phyloP scores from a whole-genome alignment of 306 rosid species.

The Cucurbita ficifolia region DNA sequence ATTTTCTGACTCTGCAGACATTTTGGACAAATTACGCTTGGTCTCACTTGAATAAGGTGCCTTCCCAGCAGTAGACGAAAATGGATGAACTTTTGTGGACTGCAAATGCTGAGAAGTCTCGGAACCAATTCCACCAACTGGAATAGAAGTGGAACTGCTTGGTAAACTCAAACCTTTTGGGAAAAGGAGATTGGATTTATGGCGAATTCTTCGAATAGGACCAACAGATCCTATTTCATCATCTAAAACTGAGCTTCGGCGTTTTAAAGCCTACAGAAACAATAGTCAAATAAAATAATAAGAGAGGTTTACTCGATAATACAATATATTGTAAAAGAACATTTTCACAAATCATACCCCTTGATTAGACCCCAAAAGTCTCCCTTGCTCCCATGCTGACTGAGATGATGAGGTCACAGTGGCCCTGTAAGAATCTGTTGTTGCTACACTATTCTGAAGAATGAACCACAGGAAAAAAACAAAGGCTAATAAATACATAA shows the following conservation, averaged over 20 bases:
- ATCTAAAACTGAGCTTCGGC: conserved; percentile 49
- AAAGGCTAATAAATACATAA: not conserved
- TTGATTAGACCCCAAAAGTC: conserved; percentile 30
- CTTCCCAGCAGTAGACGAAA: conserved; percentile 30
- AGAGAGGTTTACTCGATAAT: not conserved
- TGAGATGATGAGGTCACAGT: conserved; percentile 44
- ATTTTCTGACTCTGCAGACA: conserved; percentile 29
- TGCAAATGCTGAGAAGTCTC: conserved; percentile 21
- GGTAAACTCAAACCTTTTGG: conserved; percentile 42
- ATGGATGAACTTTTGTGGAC: conserved; percentile 12
- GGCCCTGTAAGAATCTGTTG: conserved; percentile 26
- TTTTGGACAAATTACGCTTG: conserved; percentile 16
- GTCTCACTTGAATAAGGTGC: conserved; percentile 21
- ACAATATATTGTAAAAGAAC: conserved; percentile 2
- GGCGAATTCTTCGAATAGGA: conserved; percentile 69
- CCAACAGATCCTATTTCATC: conserved; percentile 75
- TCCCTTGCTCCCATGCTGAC: conserved; percentile 31
- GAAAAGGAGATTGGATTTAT: conserved; percentile 50
- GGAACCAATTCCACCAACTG: conserved; percentile 20
- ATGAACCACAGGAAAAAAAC: not conserved
- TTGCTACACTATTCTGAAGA: conserved; percentile 32
- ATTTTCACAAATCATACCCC: conserved; percentile 34
- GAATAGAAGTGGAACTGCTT: conserved; percentile 23
- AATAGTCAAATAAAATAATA: conserved; percentile 4
- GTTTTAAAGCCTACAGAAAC: conserved; percentile 42